Conservation (phyloP, 2,329 filamentous ascomycete species). For the Didymella lethalis region DNA sequence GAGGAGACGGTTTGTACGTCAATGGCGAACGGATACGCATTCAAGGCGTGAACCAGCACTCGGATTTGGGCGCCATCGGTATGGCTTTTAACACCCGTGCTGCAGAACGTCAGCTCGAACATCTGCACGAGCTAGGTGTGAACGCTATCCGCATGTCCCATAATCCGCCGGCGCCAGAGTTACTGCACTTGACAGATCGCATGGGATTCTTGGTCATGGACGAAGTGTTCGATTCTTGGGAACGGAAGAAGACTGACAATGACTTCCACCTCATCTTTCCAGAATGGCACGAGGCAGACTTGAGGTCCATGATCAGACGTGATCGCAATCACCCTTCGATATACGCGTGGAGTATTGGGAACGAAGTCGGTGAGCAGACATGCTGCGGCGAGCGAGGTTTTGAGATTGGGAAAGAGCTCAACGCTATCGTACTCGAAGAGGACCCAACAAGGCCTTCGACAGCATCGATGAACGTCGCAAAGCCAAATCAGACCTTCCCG, state of each 20-base stretch:
- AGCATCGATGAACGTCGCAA: slow-evolving; percentile 57
- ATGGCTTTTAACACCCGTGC: slow-evolving; percentile 61
- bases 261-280: slow-evolving; percentile 59
- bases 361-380: slow-evolving; percentile 62
- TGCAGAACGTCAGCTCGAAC: slow-evolving; percentile 59
- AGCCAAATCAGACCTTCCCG: slow-evolving; percentile 51
- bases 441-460: slow-evolving; percentile 49
- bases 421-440: slow-evolving; percentile 54
- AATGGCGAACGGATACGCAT: slow-evolving; percentile 58
- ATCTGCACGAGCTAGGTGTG: slow-evolving; percentile 60
- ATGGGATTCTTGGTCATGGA: slow-evolving; percentile 62
- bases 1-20: slow-evolving; percentile 55
- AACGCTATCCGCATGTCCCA: slow-evolving; percentile 47
- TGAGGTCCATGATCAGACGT: slow-evolving; percentile 61
- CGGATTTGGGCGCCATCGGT: slow-evolving; percentile 61
- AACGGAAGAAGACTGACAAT: slow-evolving; percentile 57
- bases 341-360: slow-evolving; percentile 62
- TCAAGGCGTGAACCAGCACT: slow-evolving; percentile 60
- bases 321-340: slow-evolving; percentile 65
- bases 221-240: slow-evolving; percentile 64
- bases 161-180: background rate
- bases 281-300: slow-evolving; percentile 63
- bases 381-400: slow-evolving; percentile 41
- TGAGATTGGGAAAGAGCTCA: slow-evolving; percentile 46
- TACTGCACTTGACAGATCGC: slow-evolving; percentile 48